These are phyloP conservation scores for Articulospora tetracladia DNA, from an alignment of 495 filamentous ascomycete genomes.

Conservation along the genomic window DNA sequence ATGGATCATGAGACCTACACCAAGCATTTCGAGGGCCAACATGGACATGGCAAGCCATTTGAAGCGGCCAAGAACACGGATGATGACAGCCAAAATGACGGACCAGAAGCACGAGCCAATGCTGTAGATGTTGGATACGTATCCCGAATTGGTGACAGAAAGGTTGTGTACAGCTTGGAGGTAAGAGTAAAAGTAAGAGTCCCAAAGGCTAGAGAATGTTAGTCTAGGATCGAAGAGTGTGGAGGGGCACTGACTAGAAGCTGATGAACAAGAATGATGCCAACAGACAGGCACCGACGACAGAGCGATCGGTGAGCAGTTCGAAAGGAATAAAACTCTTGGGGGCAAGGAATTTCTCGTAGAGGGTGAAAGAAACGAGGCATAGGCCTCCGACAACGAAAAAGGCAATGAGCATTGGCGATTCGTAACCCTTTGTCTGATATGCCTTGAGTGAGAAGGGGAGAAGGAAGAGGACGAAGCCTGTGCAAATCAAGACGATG, in stretches of 20 bases:
- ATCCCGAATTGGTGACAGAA: constrained; percentile 50
- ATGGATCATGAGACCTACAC: constrained; percentile 70
- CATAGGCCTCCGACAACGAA: constrained; percentile 51
- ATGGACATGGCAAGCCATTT: constrained; percentile 44
- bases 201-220: constrained; percentile 39
- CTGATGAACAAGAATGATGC: constrained; percentile 54
- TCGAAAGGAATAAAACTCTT: constrained; percentile 54
- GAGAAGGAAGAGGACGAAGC: constrained; percentile 57
- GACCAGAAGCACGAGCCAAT: constrained; percentile 65
- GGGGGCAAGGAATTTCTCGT: constrained; percentile 51
- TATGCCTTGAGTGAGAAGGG: constrained; percentile 54
- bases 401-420: constrained; percentile 52
- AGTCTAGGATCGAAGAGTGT: constrained; percentile 34
- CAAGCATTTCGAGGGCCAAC: constrained; percentile 59
- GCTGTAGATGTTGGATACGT: constrained; percentile 65
- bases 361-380: constrained; percentile 51
- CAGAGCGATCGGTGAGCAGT: constrained; percentile 53
- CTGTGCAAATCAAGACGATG: constrained; percentile 48
- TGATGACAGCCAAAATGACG: constrained; percentile 43
- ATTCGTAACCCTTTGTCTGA: constrained; percentile 43
- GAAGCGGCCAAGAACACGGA: constrained; percentile 52
- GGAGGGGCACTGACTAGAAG: constrained; percentile 42
- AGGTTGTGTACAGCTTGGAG: constrained; percentile 69
- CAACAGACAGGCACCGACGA: constrained; percentile 52
- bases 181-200: constrained; percentile 62